Evolutionary conservation across 306 rosid species (phyloP).

Genomic region (Cercis canadensis): DNA sequence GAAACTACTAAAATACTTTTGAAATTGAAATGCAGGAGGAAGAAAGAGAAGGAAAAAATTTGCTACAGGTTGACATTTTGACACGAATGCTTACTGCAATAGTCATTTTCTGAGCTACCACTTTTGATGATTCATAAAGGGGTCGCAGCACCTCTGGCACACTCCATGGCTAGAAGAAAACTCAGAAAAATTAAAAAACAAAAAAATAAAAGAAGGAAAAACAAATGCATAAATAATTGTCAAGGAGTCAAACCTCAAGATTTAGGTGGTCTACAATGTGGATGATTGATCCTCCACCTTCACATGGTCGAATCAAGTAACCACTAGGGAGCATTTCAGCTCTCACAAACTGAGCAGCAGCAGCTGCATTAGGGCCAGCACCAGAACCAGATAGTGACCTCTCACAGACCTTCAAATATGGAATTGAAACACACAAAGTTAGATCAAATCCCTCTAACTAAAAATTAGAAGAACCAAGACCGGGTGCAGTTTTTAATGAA

Average conservation of each 20-base stretch:
- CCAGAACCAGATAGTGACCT: constrained; percentile 97
- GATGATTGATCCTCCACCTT: constrained; percentile 97
- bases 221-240: neutral
- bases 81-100: constrained; percentile 70
- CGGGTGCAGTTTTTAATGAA: neutral
- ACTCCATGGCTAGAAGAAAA: constrained; percentile 78
- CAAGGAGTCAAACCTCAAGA: constrained; percentile 73
- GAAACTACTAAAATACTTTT: neutral
- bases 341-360: constrained; percentile 85
- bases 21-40: constrained; percentile 10
- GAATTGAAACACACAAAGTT: constrained; percentile 18
- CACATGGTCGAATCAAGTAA: constrained; percentile 93
- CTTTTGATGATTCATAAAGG: constrained; percentile 92
- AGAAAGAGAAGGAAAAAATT: neutral
- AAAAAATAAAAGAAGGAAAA: neutral
- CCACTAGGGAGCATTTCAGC: constrained; percentile 95
- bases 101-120: constrained; percentile 88
- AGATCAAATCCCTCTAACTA: neutral
- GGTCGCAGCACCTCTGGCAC: constrained; percentile 98
- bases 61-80: too few relatives aligned
- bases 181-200: constrained; percentile 17
- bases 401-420: constrained; percentile 77
- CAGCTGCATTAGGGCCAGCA: constrained; percentile 77
- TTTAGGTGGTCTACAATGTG: constrained; percentile 96
- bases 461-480: neutral